These are phyloP conservation scores for Auricularia sp. DNA, from an alignment of 768 basidiomycete genomes.

Conservation along the genomic window DNA sequence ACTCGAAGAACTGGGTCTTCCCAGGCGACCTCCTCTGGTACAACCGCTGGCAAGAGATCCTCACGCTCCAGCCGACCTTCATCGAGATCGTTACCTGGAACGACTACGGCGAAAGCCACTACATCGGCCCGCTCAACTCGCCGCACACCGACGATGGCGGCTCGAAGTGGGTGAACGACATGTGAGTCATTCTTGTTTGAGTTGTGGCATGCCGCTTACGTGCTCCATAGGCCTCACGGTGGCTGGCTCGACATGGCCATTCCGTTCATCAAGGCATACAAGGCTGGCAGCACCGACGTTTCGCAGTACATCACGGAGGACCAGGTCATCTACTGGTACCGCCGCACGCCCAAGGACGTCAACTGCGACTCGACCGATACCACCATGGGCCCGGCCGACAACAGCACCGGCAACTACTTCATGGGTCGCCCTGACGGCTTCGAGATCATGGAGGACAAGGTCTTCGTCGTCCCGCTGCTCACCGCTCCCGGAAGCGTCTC, in stretches of 20 bases:
- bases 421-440: conserved; percentile 20
- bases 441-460: conserved; percentile 17
- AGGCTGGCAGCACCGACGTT: conserved; percentile 12
- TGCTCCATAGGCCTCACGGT: too few relatives aligned
- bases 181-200: too few relatives aligned
- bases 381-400: conserved; percentile 4
- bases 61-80: conserved; percentile 31
- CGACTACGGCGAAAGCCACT: conserved; percentile 20
- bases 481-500: conserved; percentile 17
- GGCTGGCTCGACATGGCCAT: conserved; percentile 21
- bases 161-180: conserved; percentile 19
- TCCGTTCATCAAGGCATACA: conserved; percentile 25
- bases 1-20: conserved; percentile 41
- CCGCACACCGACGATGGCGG: conserved; percentile 23
- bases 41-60: conserved; percentile 54
- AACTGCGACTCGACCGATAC: conserved; percentile 22
- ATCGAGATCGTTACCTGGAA: conserved; percentile 30
- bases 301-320: conserved; percentile 18
- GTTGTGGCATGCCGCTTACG: too few relatives aligned
- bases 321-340: conserved; percentile 23
- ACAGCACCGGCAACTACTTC: conserved; percentile 9
- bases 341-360: conserved; percentile 20
- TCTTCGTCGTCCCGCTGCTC: conserved; percentile 24
- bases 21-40: conserved; percentile 49
- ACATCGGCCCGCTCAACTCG: conserved; percentile 21